Conservation (phyloP, 1,284 basidiomycete species). For the Austropuccinia psidii region DNA sequence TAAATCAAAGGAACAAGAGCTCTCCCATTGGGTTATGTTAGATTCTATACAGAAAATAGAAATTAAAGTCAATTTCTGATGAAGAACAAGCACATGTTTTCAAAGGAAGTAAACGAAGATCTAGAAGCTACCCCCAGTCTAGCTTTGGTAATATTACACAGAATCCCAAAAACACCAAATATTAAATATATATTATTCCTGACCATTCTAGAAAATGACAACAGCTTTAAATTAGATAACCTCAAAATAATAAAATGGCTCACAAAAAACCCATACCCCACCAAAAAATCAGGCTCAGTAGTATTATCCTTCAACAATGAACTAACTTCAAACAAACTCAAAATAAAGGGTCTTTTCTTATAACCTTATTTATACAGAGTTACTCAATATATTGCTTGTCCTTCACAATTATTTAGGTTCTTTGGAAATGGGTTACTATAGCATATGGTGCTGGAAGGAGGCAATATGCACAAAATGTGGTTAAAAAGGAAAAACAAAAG, state of each 20-base stretch:
- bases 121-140: neutral
- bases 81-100: conserved; percentile 2
- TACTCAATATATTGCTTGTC: neutral
- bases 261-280: too few species aligned
- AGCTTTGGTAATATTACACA: neutral
- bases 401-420: neutral
- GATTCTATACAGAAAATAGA: neutral
- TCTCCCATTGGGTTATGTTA: neutral
- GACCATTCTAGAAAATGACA: neutral
- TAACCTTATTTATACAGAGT: neutral
- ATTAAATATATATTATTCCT: neutral
- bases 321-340: neutral
- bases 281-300: neutral
- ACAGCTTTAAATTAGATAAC: neutral
- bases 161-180: neutral
- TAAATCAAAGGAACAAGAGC: neutral
- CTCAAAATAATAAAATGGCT: neutral
- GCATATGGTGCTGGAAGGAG: neutral
- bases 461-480: neutral
- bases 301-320: neutral
- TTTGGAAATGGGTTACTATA: neutral
- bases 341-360: neutral
- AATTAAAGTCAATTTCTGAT: neutral
- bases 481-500: neutral
- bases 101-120: neutral